Percentiles rank a stretch among this genome's conserved stretches.
phyloP scores from a whole-genome alignment of 2,329 filamentous ascomycete species.

The Fusarium abutilonis region DNA sequence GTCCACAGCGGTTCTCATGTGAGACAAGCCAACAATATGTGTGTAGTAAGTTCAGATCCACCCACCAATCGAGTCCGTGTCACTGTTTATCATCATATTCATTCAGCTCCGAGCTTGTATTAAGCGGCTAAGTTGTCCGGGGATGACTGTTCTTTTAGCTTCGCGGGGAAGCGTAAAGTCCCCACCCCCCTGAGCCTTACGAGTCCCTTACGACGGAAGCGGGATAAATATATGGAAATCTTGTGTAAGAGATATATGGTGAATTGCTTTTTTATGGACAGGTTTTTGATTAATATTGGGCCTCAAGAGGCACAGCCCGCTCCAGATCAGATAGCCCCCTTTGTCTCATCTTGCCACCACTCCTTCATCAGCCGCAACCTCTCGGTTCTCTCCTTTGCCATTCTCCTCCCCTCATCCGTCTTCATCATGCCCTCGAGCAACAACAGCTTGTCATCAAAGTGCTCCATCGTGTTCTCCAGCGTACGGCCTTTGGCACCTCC shows the following conservation, averaged over 20 bases:
- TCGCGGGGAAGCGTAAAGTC: background rate
- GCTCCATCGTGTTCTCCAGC: slow-evolving; percentile 73
- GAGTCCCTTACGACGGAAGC: background rate
- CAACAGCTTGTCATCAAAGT: slow-evolving; percentile 81
- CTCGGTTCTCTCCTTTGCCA: slow-evolving; percentile 64
- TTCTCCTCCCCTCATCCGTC: slow-evolving; percentile 62
- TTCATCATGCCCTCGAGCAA: slow-evolving; percentile 72
- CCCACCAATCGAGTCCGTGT: slow-evolving; percentile 15
- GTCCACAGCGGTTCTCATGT: slow-evolving; percentile 37
- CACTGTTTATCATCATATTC: no score
- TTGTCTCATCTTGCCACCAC: slow-evolving; percentile 68
- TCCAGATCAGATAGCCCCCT: background rate
- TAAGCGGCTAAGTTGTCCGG: slow-evolving; percentile 6
- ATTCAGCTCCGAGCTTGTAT: no score
- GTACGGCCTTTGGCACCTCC: slow-evolving; percentile 70
- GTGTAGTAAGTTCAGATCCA: slow-evolving; percentile 8
- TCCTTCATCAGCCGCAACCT: slow-evolving; percentile 62
- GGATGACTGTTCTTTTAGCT: slow-evolving; percentile 25
- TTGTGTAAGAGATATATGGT: background rate
- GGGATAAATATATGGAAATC: background rate
- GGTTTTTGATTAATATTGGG: slow-evolving; percentile 2
- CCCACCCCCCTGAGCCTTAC: background rate
- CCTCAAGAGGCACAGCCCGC: background rate
- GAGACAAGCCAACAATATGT: slow-evolving; percentile 18
- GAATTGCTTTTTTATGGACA: slow-evolving; percentile 1